Evolutionary conservation across 345 rosid species (phyloP).

Genomic region (Durio zibethinus): DNA sequence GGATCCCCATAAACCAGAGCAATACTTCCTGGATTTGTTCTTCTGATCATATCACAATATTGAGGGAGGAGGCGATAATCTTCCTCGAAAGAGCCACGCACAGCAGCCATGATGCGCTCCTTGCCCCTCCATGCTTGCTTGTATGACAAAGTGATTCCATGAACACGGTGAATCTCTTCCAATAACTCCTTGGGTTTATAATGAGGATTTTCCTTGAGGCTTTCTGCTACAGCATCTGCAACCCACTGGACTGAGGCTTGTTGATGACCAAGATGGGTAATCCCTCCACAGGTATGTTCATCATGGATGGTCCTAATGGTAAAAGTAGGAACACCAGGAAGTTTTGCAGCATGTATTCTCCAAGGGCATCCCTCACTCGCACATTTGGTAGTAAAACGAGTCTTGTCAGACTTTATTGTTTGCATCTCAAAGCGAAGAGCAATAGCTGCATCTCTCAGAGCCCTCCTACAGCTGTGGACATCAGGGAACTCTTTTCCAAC

Average conservation of each 20-base stretch:
- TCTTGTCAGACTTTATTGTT: conserved; percentile 82
- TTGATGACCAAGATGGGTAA: conserved; percentile 86
- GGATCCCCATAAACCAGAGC: conserved; percentile 67
- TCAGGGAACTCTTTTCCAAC: conserved; percentile 89
- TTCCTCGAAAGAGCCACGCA: conserved; percentile 88
- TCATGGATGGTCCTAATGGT: conserved; percentile 78
- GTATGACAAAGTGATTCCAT: conserved; percentile 80
- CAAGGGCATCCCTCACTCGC: conserved; percentile 81
- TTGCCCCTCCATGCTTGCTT: conserved; percentile 99
- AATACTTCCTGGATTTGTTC: conserved; percentile 74
- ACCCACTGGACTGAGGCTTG: conserved; percentile 98
- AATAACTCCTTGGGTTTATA: conserved; percentile 81
- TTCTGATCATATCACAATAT: conserved; percentile 71
- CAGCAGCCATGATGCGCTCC: conserved; percentile 74
- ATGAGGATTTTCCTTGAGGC: conserved; percentile 70
- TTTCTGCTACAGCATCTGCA: conserved; percentile 71
- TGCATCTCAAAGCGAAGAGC: conserved; percentile 88
- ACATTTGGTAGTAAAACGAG: conserved; percentile 91
- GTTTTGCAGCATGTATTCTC: conserved; percentile 91
- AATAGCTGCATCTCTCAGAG: conserved; percentile 79
- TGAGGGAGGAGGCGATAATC: conserved; percentile 83
- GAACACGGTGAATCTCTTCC: conserved; percentile 83
- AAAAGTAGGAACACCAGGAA: conserved; percentile 74
- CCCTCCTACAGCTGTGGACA: conserved; percentile 86
- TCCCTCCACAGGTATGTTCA: conserved; percentile 75